Evolutionary conservation across 768 basidiomycete genomes (phyloP), one percentile per base, ranked within the genome.

Genomic region (Leccinum subgranulosum): DNA sequence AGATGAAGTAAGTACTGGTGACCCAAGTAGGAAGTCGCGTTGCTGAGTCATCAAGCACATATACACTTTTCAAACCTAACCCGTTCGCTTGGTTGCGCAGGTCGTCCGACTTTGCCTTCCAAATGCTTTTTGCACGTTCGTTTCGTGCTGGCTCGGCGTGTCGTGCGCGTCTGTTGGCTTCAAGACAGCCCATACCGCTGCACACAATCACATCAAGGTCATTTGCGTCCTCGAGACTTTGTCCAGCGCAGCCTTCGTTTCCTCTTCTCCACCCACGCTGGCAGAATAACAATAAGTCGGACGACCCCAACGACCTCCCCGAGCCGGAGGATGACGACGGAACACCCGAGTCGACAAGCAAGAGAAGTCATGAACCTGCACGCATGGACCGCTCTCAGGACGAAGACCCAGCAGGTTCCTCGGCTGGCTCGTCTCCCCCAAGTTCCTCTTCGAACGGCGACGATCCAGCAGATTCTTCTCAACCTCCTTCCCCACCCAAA

Each of bases 381-480:
- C 55, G 61, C 27, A 53, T 66, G 60, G 66, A 73, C 15, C 48
- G 64, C 43, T 55, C 73, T 45, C 63, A 72, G 49, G 74, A 74
- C 21, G 73, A 76, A 46, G 59, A 60, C 25, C 62, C 74, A 0
- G 56, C 72, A 0, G 69, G 74, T 4, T 72, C 75, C 5, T 73
- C 76, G 4, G 58, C 64, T 2, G 33, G 66, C 9, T 73, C 74
- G 15, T 62, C 71, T 1, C 71, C 76, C 6, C 41, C 41, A 43
- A 28, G 66, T 9, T 73, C 71, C 0, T 71, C 76, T 8, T 66
- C 75, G 11, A 74, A 75, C 56, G 65, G 57, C 54, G 67, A 64
- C 53, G 79, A 81, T 52, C 66, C 68, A 11, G 65, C 72, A 6
- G 76, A 76, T 51, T 74, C 81, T 43, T 43, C 41, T 4, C 19